Percentiles rank a stretch among this genome's conserved stretches.
Evolutionary conservation across 257 asterid species (phyloP).

Genomic region (Solanum chaucha): DNA sequence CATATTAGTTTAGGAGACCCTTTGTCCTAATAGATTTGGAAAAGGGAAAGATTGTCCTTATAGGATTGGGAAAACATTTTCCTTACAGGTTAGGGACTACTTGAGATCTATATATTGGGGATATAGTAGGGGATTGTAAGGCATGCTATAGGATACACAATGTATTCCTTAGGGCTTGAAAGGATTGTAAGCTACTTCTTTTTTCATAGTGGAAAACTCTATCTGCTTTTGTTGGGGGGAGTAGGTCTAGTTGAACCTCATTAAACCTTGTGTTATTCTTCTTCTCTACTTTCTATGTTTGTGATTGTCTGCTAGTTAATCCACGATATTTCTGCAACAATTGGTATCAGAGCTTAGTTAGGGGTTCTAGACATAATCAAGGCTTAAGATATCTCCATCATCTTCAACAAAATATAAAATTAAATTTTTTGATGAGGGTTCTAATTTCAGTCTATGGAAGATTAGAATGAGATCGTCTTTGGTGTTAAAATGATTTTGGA

Average conservation of each 20-base stretch:
- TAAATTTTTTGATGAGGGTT: neutral
- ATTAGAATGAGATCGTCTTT: neutral
- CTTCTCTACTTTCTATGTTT: neutral
- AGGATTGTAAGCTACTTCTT: no score
- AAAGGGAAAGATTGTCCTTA: neutral
- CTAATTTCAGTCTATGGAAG: neutral
- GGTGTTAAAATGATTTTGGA: neutral
- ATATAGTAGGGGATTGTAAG: neutral
- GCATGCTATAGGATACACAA: neutral
- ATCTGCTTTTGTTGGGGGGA: neutral
- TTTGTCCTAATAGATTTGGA: neutral
- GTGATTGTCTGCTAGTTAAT: neutral
- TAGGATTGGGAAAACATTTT: neutral
- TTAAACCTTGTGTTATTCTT: neutral
- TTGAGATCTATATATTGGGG: neutral
- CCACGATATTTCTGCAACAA: neutral
- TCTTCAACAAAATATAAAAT: neutral
- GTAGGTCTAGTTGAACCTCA: neutral
- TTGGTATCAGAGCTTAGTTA: neutral
- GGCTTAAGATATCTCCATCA: neutral
- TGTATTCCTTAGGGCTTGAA: neutral
- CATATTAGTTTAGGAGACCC: neutral
- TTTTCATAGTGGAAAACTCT: neutral
- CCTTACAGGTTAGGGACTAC: neutral
- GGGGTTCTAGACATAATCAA: neutral